Evolutionary conservation across 306 rosid species (phyloP).

Genomic region (Fragaria ananassa): DNA sequence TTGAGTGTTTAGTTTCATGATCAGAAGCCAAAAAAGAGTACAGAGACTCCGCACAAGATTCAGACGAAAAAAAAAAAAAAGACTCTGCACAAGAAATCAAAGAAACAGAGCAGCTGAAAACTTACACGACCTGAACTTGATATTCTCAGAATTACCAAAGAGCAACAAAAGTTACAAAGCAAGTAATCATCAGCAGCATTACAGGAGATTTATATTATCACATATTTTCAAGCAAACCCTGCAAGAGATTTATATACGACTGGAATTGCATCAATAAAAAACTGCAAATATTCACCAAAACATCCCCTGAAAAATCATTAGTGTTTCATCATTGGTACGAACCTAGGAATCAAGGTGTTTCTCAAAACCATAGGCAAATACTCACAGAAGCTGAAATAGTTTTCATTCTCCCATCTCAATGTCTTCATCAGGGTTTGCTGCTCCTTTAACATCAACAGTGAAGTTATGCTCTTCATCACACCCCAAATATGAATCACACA

Average conservation of each 20-base stretch:
- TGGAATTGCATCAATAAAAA: not conserved
- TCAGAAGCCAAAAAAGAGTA: not conserved
- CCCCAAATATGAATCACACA: conserved; percentile 96
- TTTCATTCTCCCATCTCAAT: conserved; percentile 34
- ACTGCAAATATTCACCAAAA: not conserved
- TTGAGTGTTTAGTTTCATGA: not conserved
- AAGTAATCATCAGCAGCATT: not conserved
- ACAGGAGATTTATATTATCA: not conserved
- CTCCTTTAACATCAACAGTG: conserved; percentile 57
- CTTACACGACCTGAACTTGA: not conserved
- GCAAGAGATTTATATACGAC: not conserved
- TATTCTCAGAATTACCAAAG: not conserved
- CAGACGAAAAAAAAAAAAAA: not conserved
- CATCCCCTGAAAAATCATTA: not conserved
- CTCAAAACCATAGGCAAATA: not conserved
- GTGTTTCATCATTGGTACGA: not conserved
- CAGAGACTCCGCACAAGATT: not conserved
- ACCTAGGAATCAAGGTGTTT: not conserved
- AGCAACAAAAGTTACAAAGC: not conserved
- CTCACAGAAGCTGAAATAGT: not conserved
- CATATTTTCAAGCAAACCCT: not conserved
- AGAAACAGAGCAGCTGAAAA: not conserved
- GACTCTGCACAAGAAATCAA: not conserved
- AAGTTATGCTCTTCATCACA: conserved; percentile 88
- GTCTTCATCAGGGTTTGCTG: conserved; percentile 41